phyloP scores from a whole-genome alignment of 2,329 filamentous ascomycete genomes.

The Madurella fahalii region DNA sequence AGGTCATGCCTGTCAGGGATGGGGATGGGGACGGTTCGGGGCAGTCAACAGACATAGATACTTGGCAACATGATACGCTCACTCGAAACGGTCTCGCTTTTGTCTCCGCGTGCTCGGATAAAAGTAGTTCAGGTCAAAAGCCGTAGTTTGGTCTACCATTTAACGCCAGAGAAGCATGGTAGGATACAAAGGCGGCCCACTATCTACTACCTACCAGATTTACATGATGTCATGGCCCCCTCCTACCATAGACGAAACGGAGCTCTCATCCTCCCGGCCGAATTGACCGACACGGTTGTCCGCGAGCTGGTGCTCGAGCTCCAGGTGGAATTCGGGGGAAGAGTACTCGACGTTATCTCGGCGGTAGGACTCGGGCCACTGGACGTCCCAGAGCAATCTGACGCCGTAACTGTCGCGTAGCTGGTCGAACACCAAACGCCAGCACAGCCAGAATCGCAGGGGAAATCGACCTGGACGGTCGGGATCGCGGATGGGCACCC shows the following conservation, averaged over 20 bases:
- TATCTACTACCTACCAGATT: too few relatives aligned
- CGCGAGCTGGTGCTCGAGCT: neutral
- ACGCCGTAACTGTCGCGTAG: constrained; percentile 16
- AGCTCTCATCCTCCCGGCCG: constrained; percentile 2
- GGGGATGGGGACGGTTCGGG: too few relatives aligned
- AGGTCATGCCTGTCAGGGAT: too few relatives aligned
- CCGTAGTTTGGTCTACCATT: too few relatives aligned
- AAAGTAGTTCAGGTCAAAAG: too few relatives aligned
- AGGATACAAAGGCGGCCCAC: too few relatives aligned
- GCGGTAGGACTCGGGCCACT: neutral
- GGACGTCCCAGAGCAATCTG: neutral
- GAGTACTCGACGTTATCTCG: neutral
- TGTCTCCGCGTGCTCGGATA: too few relatives aligned
- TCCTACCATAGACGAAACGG: constrained; percentile 6
- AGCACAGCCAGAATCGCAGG: constrained; percentile 30
- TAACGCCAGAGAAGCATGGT: too few relatives aligned
- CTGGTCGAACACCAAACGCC: constrained; percentile 29
- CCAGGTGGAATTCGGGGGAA: neutral
- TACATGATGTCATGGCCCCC: too few relatives aligned
- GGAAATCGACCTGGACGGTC: constrained; percentile 29
- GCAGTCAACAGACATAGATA: too few relatives aligned
- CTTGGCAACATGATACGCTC: too few relatives aligned
- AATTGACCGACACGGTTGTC: neutral
- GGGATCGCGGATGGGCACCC: constrained; percentile 31
- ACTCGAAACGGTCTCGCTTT: too few relatives aligned